Evolutionary conservation across 768 basidiomycete species (phyloP).

Genomic region (Boletus insuetus): DNA sequence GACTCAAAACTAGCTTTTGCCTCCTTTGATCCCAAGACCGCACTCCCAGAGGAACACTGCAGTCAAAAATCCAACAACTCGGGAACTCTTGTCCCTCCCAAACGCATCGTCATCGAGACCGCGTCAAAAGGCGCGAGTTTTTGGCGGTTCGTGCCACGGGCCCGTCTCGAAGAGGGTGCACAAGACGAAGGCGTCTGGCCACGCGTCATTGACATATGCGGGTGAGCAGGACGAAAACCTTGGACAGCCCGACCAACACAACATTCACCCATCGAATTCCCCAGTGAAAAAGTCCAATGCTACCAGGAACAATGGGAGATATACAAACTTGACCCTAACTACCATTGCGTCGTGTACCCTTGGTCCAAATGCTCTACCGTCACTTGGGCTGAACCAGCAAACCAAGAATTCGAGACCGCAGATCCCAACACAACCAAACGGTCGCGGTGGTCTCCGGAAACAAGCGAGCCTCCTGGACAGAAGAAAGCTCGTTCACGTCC

Average conservation of each 20-base stretch:
- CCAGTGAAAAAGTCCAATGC: conserved; percentile 48
- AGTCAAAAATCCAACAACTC: conserved; percentile 42
- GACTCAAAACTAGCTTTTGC: conserved; percentile 69
- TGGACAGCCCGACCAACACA: conserved; percentile 1
- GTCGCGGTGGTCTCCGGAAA: conserved; percentile 24
- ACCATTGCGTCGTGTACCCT: conserved; percentile 57
- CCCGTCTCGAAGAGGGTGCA: conserved; percentile 54
- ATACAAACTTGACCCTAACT: conserved; percentile 76
- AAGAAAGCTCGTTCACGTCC: conserved; percentile 28
- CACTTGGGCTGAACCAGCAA: conserved; percentile 14
- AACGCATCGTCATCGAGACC: conserved; percentile 74
- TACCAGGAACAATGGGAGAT: conserved; percentile 85
- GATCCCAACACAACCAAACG: conserved; percentile 27
- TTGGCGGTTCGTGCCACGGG: conserved; percentile 80
- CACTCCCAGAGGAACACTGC: conserved; percentile 42
- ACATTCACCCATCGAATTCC: conserved; percentile 12
- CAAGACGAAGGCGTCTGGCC: conserved; percentile 72
- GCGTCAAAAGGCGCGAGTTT: conserved; percentile 49
- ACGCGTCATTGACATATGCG: conserved; percentile 60
- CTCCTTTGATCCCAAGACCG: conserved; percentile 68
- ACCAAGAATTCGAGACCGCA: conserved; percentile 4
- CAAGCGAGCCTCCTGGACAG: conserved; percentile 7
- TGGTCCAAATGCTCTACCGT: conserved; percentile 35
- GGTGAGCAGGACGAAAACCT: conserved; percentile 44
- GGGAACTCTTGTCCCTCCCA: conserved; percentile 52